These are phyloP conservation scores for Trichoderma arundinaceum DNA, from an alignment of 2,329 filamentous ascomycete species.

Conservation along the genomic window DNA sequence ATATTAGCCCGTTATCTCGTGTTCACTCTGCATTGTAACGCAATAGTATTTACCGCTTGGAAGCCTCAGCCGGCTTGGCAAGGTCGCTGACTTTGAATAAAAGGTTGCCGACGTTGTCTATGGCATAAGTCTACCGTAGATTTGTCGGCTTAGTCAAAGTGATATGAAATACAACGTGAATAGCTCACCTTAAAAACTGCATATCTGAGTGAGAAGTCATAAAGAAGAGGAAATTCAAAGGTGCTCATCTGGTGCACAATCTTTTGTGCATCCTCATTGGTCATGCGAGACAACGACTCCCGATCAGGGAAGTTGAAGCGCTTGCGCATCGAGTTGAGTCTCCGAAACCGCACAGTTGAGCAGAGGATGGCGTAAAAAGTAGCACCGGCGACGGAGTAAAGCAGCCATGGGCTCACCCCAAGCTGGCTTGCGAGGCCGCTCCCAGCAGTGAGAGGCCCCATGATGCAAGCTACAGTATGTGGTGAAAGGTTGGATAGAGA, in stretches of 20 bases:
- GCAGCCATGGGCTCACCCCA: slow-evolving; percentile 27
- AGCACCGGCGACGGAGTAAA: slow-evolving; percentile 35
- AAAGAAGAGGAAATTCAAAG: slow-evolving; percentile 49
- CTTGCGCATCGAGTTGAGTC: slow-evolving; percentile 41
- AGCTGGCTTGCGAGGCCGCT: not conserved
- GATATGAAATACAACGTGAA: no score
- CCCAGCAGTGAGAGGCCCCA: not conserved
- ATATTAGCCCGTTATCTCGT: not conserved
- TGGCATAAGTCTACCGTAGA: slow-evolving; percentile 50
- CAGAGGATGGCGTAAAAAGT: slow-evolving; percentile 45
- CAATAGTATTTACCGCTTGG: slow-evolving; percentile 43
- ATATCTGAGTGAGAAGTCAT: slow-evolving; percentile 46
- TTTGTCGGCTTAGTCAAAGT: not conserved
- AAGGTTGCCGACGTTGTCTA: slow-evolving; percentile 47
- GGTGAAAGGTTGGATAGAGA: no score
- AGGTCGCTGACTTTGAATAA: slow-evolving; percentile 47
- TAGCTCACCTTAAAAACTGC: slow-evolving; percentile 48
- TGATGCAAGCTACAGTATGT: not conserved
- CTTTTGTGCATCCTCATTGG: slow-evolving; percentile 51
- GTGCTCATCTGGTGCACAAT: slow-evolving; percentile 47
- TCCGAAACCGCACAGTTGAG: slow-evolving; percentile 46
- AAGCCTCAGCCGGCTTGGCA: slow-evolving; percentile 40
- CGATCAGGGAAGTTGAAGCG: slow-evolving; percentile 45
- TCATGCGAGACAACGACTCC: slow-evolving; percentile 48
- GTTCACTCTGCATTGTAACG: not conserved